Percentiles rank a stretch among this genome's conserved stretches.
phyloP scores from a whole-genome alignment of 768 basidiomycete genomes.

The Clavaria fumosa region DNA sequence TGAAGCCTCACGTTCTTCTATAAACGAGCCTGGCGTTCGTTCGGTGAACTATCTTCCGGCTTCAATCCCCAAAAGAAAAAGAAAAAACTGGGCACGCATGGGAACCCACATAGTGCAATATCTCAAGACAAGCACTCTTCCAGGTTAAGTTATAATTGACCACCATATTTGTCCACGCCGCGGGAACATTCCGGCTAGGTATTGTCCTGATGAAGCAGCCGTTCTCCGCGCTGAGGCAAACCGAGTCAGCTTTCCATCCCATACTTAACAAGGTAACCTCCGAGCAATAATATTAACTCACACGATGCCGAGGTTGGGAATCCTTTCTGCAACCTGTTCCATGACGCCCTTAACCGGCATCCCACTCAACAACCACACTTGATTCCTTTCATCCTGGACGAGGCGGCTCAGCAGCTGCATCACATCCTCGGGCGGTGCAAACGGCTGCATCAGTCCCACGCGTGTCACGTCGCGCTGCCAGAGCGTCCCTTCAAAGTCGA shows the following conservation, averaged over 20 bases:
- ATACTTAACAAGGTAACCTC: no score
- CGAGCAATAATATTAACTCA: slow-evolving; percentile 19
- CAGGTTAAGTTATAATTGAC: slow-evolving; percentile 63
- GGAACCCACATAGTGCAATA: slow-evolving; percentile 60
- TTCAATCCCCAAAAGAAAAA: no score
- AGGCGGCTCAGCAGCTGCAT: slow-evolving; percentile 40
- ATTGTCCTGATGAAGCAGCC: slow-evolving; percentile 69
- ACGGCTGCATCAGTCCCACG: slow-evolving; percentile 19
- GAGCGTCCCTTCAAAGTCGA: slow-evolving; percentile 73
- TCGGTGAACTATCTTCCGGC: slow-evolving; percentile 94
- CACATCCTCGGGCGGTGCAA: slow-evolving; percentile 22
- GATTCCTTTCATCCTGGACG: slow-evolving; percentile 48
- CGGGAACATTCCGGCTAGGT: slow-evolving; percentile 9
- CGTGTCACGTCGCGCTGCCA: slow-evolving; percentile 47
- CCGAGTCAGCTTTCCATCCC: no score
- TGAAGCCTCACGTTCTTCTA: slow-evolving; percentile 72
- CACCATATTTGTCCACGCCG: slow-evolving; percentile 70
- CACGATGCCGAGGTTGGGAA: slow-evolving; percentile 64
- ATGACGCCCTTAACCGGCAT: slow-evolving; percentile 47
- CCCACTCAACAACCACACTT: slow-evolving; percentile 75
- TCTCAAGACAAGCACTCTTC: slow-evolving; percentile 71
- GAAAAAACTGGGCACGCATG: slow-evolving; percentile 2
- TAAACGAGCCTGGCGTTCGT: slow-evolving; percentile 72
- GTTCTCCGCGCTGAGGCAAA: slow-evolving; percentile 82
- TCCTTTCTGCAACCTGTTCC: slow-evolving; percentile 41